phyloP scores from a whole-genome alignment of 768 basidiomycete species.

The Brasilioporus rufonigricans region DNA sequence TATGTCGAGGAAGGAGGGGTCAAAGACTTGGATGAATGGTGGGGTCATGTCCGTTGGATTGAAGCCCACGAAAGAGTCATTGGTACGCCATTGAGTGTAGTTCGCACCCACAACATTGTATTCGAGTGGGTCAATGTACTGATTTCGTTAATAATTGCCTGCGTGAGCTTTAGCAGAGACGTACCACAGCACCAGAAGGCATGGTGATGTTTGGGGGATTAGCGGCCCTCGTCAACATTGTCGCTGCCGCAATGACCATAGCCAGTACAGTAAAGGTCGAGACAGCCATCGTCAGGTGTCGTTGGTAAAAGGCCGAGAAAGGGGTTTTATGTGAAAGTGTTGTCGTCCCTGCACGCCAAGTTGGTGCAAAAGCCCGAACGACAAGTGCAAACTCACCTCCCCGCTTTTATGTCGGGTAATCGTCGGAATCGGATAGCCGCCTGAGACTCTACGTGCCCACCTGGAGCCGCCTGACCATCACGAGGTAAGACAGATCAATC shows the following conservation, averaged over 20 bases:
- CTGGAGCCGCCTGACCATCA: too few relatives aligned
- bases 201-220: too few relatives aligned
- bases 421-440: too few relatives aligned
- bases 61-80: slow-evolving; percentile 43
- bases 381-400: slow-evolving; percentile 9
- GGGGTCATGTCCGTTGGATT: slow-evolving; percentile 59
- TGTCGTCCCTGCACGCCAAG: not conserved
- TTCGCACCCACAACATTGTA: slow-evolving; percentile 52
- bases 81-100: slow-evolving; percentile 35
- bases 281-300: slow-evolving; percentile 1
- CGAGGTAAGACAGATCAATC: too few relatives aligned
- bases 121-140: slow-evolving; percentile 51
- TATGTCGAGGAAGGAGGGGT: slow-evolving; percentile 54
- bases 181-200: slow-evolving; percentile 22
- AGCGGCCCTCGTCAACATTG: too few relatives aligned
- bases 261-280: not conserved
- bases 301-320: not conserved
- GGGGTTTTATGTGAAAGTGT: not conserved
- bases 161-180: not conserved
- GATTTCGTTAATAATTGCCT: not conserved
- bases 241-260: not conserved
- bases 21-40: slow-evolving; percentile 59
- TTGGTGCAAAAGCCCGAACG: not conserved
- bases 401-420: not conserved
- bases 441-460: too few relatives aligned